Evolutionary conservation across 2,329 filamentous ascomycete genomes (phyloP).

Genomic region (Phoma herbarum): DNA sequence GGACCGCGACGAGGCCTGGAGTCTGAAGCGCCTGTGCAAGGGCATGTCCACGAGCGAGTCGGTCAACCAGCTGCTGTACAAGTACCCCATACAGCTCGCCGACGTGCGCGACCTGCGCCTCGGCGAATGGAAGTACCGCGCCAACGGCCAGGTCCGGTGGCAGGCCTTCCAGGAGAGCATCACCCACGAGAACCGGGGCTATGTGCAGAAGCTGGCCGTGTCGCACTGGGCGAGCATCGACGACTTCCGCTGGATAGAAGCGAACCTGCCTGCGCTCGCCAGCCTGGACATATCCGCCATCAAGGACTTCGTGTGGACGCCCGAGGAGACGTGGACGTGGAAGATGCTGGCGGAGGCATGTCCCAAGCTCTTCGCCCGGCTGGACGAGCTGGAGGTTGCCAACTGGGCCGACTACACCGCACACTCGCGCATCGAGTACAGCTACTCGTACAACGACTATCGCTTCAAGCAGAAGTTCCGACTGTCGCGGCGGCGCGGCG

Average conservation of each 20-base stretch:
- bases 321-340: constrained; percentile 51
- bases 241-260: constrained; percentile 50
- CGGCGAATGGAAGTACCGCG: constrained; percentile 47
- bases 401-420: constrained; percentile 51
- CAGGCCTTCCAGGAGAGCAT: constrained; percentile 43
- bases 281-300: constrained; percentile 48
- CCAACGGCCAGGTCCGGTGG: constrained; percentile 42
- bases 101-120: constrained; percentile 46
- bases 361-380: constrained; percentile 40
- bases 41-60: constrained; percentile 44
- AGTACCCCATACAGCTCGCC: constrained; percentile 41
- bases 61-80: constrained; percentile 46
- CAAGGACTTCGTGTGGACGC: constrained; percentile 51
- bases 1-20: constrained; percentile 44
- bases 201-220: constrained; percentile 48
- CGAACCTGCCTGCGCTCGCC: constrained; percentile 45
- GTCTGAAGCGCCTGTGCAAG: constrained; percentile 45
- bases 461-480: constrained; percentile 48
- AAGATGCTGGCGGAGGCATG: constrained; percentile 44
- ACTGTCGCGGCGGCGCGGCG: constrained; percentile 45
- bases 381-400: constrained; percentile 47
- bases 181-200: constrained; percentile 42
- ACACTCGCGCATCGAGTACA: constrained; percentile 49
- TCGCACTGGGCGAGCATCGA: constrained; percentile 48
- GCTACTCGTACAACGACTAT: constrained; percentile 50